phyloP scores from a whole-genome alignment of 306 rosid genomes.

The Boehmeria nivea region DNA sequence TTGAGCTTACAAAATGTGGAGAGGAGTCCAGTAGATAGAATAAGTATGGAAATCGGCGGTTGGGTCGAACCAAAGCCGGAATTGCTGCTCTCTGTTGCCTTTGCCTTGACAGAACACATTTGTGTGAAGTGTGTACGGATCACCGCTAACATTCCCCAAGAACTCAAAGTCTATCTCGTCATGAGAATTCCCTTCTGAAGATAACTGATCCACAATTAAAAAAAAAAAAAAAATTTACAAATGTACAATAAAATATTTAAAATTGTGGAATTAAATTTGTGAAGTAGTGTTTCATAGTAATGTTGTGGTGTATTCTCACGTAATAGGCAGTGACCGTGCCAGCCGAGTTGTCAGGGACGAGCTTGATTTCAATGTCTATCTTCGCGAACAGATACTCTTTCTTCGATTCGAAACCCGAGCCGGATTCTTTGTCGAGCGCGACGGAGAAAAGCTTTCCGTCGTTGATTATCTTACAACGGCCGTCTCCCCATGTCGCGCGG shows the following conservation, averaged over 20 bases:
- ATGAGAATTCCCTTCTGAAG: slow-evolving; percentile 1
- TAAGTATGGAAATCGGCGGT: slow-evolving; percentile 13
- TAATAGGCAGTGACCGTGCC: slow-evolving; percentile 53
- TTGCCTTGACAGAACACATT: slow-evolving; percentile 12
- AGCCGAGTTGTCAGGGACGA: slow-evolving; percentile 42
- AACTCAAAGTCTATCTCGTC: slow-evolving; percentile 16
- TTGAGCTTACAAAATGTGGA: background rate
- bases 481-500: slow-evolving; percentile 43
- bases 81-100: slow-evolving; percentile 11
- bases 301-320: slow-evolving; percentile 23
- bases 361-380: slow-evolving; percentile 42
- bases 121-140: slow-evolving; percentile 14
- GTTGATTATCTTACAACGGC: slow-evolving; percentile 30
- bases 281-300: too few relatives aligned
- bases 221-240: background rate
- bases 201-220: background rate
- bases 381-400: slow-evolving; percentile 35
- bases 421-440: slow-evolving; percentile 39
- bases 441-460: slow-evolving; percentile 36
- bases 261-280: too few relatives aligned
- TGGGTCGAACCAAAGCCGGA: slow-evolving; percentile 6
- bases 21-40: slow-evolving; percentile 1
- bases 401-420: slow-evolving; percentile 41
- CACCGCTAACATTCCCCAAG: slow-evolving; percentile 12
- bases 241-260: background rate